These are phyloP conservation scores for Coemansia brasiliensis DNA, from an alignment of 192 early-diverging fungal species.

Conservation along the genomic window DNA sequence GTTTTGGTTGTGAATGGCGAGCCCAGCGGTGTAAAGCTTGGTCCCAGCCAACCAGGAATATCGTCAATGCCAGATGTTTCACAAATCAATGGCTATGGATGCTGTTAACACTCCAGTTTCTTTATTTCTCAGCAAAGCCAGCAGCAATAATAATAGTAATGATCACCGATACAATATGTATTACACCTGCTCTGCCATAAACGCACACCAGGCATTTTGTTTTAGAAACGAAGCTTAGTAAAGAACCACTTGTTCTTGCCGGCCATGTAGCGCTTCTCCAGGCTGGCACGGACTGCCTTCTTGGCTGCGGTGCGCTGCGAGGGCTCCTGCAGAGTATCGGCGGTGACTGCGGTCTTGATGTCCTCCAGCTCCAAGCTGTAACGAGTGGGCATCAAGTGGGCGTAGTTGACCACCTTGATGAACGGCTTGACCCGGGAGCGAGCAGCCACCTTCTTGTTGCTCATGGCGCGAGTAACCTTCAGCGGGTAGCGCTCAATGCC, in stretches of 20 bases:
- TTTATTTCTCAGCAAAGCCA: background rate
- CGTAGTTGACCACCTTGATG: slow-evolving; percentile 98
- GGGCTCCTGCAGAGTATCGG: slow-evolving; percentile 93
- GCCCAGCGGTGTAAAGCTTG: slow-evolving; percentile 62
- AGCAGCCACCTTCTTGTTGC: slow-evolving; percentile 92
- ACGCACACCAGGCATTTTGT: no score
- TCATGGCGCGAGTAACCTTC: slow-evolving; percentile 96
- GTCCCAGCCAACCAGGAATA: slow-evolving; percentile 61
- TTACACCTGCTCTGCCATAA: no score
- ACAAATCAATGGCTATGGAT: slow-evolving; percentile 40
- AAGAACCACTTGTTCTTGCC: slow-evolving; percentile 99
- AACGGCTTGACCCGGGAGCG: slow-evolving; percentile 99
- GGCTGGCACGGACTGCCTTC: slow-evolving; percentile 93
- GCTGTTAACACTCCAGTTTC: slow-evolving; percentile 20
- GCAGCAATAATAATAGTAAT: no score
- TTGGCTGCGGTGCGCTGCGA: slow-evolving; percentile 85
- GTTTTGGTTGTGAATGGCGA: slow-evolving; percentile 74
- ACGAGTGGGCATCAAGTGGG: slow-evolving; percentile 99
- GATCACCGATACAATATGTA: no score
- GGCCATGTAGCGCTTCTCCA: slow-evolving; percentile 95
- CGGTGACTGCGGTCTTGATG: slow-evolving; percentile 83
- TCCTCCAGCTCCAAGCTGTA: slow-evolving; percentile 95
- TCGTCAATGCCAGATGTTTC: slow-evolving; percentile 60
- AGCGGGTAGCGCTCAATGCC: slow-evolving; percentile 96
- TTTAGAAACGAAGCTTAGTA: slow-evolving; percentile 96